These are phyloP conservation scores for Penicillium odoratum DNA, from an alignment of 495 filamentous ascomycete species.

Conservation along the genomic window DNA sequence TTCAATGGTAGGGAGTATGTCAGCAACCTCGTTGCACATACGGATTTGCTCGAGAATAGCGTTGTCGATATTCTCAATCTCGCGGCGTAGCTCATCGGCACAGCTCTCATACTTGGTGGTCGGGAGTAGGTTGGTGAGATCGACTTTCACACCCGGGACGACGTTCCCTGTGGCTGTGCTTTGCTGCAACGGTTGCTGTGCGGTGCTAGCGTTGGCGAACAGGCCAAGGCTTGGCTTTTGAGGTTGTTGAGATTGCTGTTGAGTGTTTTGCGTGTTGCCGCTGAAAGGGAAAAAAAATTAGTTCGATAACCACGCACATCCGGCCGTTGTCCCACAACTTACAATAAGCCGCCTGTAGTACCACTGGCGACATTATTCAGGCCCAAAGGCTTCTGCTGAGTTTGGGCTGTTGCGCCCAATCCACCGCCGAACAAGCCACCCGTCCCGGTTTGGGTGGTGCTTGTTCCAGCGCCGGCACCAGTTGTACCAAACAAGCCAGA, in stretches of 20 bases:
- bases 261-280: slow-evolving; percentile 3
- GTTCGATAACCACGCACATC: background rate
- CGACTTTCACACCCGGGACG: slow-evolving; percentile 71
- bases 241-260: slow-evolving; percentile 37
- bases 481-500: slow-evolving; percentile 49
- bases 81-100: slow-evolving; percentile 73
- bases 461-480: slow-evolving; percentile 34
- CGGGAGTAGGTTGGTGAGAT: slow-evolving; percentile 70
- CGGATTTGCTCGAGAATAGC: slow-evolving; percentile 69
- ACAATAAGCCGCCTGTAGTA: slow-evolving; percentile 50
- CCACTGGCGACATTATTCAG: slow-evolving; percentile 11
- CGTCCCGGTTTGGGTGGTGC: slow-evolving; percentile 28
- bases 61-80: slow-evolving; percentile 72
- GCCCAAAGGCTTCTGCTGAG: slow-evolving; percentile 39
- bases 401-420: slow-evolving; percentile 32
- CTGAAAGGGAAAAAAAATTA: slow-evolving; percentile 1
- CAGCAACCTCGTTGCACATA: slow-evolving; percentile 46
- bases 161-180: slow-evolving; percentile 41
- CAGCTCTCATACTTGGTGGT: slow-evolving; percentile 92
- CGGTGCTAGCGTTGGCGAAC: slow-evolving; percentile 36
- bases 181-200: slow-evolving; percentile 51
- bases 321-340: slow-evolving; percentile 24
- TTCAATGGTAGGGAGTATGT: slow-evolving; percentile 58
- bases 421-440: slow-evolving; percentile 48
- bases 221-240: slow-evolving; percentile 42